phyloP scores from a whole-genome alignment of 1,284 basidiomycete species.

The Ceratobasidium sp. region DNA sequence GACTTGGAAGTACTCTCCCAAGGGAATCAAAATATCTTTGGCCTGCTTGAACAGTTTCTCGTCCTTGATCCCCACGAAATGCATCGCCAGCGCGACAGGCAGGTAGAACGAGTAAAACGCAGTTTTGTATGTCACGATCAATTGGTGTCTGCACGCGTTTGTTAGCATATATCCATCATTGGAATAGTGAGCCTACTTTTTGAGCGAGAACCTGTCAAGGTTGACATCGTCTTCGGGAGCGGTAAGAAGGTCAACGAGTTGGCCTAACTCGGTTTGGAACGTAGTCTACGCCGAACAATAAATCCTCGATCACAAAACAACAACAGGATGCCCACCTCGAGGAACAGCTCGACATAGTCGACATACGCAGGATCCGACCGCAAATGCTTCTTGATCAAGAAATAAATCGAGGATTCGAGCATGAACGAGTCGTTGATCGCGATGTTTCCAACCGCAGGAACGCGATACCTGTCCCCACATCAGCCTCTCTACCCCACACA shows the following conservation, averaged over 20 bases:
- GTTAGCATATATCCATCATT: slow-evolving; percentile 50
- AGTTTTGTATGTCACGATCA: slow-evolving; percentile 98
- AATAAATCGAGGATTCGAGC: slow-evolving; percentile 96
- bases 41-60: slow-evolving; percentile 83
- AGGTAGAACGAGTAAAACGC: slow-evolving; percentile 99
- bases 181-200: slow-evolving; percentile 60
- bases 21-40: slow-evolving; percentile 86
- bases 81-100: slow-evolving; percentile 95
- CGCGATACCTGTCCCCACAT: slow-evolving; percentile 67
- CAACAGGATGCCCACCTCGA: slow-evolving; percentile 67
- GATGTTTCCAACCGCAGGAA: slow-evolving; percentile 82
- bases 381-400: slow-evolving; percentile 91
- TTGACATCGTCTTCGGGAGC: slow-evolving; percentile 93
- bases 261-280: slow-evolving; percentile 96
- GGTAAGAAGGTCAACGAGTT: slow-evolving; percentile 95
- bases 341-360: slow-evolving; percentile 92
- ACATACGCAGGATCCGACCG: slow-evolving; percentile 85
- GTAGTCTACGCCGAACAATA: slow-evolving; percentile 73
- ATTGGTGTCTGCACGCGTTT: slow-evolving; percentile 73
- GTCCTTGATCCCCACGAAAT: slow-evolving; percentile 76
- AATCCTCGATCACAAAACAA: background rate
- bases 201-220: slow-evolving; percentile 84
- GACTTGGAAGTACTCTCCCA: slow-evolving; percentile 99
- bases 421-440: slow-evolving; percentile 98
- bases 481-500: background rate